These are phyloP conservation scores for Saccharomyces hybrid DNA, from an alignment of 1,139 yeast genomes.

Conservation along the genomic window DNA sequence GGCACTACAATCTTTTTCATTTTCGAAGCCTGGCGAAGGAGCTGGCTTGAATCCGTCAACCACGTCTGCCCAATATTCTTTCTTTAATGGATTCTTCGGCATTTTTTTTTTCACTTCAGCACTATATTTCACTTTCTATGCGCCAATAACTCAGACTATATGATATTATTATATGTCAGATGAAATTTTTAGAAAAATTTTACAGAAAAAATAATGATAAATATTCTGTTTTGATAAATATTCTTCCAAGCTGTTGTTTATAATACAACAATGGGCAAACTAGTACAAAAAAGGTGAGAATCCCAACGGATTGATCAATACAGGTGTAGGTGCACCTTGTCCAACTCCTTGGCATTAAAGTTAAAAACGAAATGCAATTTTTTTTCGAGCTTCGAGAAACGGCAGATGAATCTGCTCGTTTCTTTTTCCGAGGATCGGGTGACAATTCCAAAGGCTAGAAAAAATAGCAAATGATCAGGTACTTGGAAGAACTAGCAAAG, in stretches of 20 bases:
- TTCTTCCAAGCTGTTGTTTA: background rate
- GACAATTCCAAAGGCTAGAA: background rate
- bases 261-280: background rate
- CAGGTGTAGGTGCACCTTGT: background rate
- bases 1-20: background rate
- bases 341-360: background rate
- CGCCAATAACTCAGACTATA: background rate
- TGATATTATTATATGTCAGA: background rate
- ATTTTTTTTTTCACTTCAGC: slow-evolving; percentile 1
- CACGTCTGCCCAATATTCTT: slow-evolving; percentile 17
- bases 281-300: background rate
- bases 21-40: background rate
- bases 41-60: slow-evolving; percentile 16
- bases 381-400: background rate
- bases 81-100: slow-evolving; percentile 15
- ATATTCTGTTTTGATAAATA: background rate
- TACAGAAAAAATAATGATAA: background rate
- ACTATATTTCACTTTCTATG: background rate
- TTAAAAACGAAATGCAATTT: background rate
- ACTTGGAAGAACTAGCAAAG: background rate
- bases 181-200: background rate
- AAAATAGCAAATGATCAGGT: background rate
- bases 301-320: background rate
- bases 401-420: background rate
- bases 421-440: background rate